A percentile compares a stretch with the other conserved stretches of the same genome.
These are phyloP conservation scores for Pythium plurisporium DNA, from an alignment of 352 stramenopile species.

Conservation along the genomic window DNA sequence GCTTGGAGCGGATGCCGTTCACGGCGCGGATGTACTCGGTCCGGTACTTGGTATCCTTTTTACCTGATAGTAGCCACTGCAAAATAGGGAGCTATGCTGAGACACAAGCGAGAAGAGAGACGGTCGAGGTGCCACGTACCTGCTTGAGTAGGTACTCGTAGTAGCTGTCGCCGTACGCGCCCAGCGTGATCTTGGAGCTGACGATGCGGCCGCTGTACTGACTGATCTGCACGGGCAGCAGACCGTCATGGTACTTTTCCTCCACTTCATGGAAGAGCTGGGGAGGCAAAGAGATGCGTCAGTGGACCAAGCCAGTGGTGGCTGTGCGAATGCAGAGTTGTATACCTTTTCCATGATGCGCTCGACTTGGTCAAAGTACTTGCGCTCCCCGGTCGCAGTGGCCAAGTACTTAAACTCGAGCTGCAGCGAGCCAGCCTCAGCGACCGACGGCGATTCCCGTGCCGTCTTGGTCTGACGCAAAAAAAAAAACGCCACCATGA, in stretches of 20 bases:
- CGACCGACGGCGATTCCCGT: conserved; percentile 40
- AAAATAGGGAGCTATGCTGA: no score
- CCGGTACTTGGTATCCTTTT: conserved; percentile 70
- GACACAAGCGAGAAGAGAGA: neutral
- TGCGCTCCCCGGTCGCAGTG: conserved; percentile 44
- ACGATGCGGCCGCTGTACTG: conserved; percentile 34
- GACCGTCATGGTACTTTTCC: conserved; percentile 46
- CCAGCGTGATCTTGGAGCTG: conserved; percentile 58
- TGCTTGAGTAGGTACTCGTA: conserved; percentile 86
- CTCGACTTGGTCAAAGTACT: conserved; percentile 69
- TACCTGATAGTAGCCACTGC: no score
- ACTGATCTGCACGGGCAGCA: conserved; percentile 53
- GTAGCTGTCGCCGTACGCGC: conserved; percentile 78
- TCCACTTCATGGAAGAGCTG: conserved; percentile 49
- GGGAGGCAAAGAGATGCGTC: no score
- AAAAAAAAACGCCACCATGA: no score
- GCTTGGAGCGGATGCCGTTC: conserved; percentile 49
- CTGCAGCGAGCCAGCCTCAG: conserved; percentile 68
- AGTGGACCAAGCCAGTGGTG: no score
- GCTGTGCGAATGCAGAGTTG: no score
- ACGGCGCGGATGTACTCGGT: conserved; percentile 60
- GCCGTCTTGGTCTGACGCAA: conserved; percentile 38
- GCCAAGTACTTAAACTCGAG: conserved; percentile 83
- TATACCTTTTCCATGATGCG: conserved; percentile 58
- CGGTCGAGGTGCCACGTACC: conserved; percentile 19